A percentile compares a stretch with the other conserved stretches of the same genome.
These are phyloP conservation scores for Bryopsis sp. DNA, from an alignment of 139 green algal genomes.

Conservation along the genomic window DNA sequence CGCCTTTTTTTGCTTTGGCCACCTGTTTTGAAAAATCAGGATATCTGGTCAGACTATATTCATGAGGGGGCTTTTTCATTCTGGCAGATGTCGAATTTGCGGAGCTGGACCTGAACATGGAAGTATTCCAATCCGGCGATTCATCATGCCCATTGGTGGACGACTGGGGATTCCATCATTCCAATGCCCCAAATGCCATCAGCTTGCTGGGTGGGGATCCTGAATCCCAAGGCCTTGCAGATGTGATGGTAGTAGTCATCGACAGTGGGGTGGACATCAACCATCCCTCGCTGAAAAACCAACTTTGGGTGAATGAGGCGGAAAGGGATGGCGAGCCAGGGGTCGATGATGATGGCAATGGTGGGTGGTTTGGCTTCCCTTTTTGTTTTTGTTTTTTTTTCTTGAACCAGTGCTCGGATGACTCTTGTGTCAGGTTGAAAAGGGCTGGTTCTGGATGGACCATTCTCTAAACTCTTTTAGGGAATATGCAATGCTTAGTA, in stretches of 20 bases:
- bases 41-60: too few species aligned
- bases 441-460: too few species aligned
- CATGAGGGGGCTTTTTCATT: neutral
- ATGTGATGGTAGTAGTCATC: conserved; percentile 25
- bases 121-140: neutral
- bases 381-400: too few species aligned
- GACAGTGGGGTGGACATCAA: conserved; percentile 28
- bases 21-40: too few species aligned
- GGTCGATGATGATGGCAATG: conserved; percentile 21
- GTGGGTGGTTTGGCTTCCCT: neutral
- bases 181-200: neutral
- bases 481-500: too few species aligned
- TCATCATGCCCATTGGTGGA: neutral
- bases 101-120: conserved; percentile 10
- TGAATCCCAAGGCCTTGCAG: neutral
- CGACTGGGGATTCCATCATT: conserved; percentile 16
- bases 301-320: conserved; percentile 6
- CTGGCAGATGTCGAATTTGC: conserved; percentile 12
- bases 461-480: too few species aligned
- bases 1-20: too few species aligned
- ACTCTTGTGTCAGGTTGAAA: too few species aligned
- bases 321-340: conserved; percentile 18
- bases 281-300: conserved; percentile 20
- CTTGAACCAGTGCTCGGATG: too few species aligned
- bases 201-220: neutral